Base-by-base conservation (phyloP, 495 filamentous ascomycete species). In the Trichoderma erinaceum region DNA sequence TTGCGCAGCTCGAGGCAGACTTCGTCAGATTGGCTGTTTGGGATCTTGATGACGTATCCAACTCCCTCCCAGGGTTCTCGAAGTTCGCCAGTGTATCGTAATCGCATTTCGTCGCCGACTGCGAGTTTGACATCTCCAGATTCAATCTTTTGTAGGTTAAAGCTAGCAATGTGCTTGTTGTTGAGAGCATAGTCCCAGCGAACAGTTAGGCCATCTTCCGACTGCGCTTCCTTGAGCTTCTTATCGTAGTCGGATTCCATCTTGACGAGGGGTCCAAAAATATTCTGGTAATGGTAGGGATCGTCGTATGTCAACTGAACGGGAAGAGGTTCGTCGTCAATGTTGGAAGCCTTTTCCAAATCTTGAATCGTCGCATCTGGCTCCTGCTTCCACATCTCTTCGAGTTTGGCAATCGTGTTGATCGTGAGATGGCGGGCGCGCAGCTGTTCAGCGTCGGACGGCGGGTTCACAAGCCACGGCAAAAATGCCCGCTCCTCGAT, bases 201-300 rank as follows among this genome's bases (percentile, higher is more conserved):
- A 69, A 98, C 93, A 73, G 96, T 85, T 41, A 99, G 80, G 27
- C 90, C 89, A 79, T 99, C 95, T 78, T 98, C 96, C 4, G 92
- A 96, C 76, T 99, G 95, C 4, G 96, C 91, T 77, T 99, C 95
- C 80, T 99, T 99, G 65, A 99, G 82, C 79, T 99, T 98, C 71
- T 94, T 92, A 77, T 99, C 95, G 74, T 99, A 99, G 77, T 99
- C 95, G n/a, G 95, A 96, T 76, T 99, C 95, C 75, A 99, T 98
- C 79, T 99, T 99, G 69, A 99, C 95, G 5, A 99, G 84, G 1
- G 95, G 95, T 0, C 95, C 95, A 73, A 99, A 99, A 27, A 98
- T 94, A 71, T 99, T 99, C 77, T 99, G 95, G 73, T 99, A 99
- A 70, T 99, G 95, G 77, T 92, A 99, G 1, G 95, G 93, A 78